Base-by-base conservation (phyloP, 768 basidiomycete genomes). In the Exsudoporus frostii region DNA sequence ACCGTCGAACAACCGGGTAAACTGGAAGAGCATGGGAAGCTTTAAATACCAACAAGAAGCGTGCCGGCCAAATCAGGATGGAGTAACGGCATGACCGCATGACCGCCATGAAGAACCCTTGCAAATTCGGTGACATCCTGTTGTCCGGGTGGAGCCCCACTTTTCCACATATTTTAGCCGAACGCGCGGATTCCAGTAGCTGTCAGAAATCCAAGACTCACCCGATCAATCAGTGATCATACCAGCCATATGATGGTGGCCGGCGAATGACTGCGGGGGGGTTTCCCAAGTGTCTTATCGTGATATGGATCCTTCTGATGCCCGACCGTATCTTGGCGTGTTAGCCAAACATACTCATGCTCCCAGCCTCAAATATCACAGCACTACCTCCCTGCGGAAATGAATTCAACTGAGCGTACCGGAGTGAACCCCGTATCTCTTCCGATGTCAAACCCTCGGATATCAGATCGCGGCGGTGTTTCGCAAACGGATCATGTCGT, bases 11-110 rank as follows among this genome's bases (percentile, higher is more conserved):
- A 36, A 25, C 32, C 33, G 45, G 22, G 27, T 8, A 22, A 32
- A 4, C 10, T 30, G 2, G n/a, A 15, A 11, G 11, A 32, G 0
- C 11, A 40, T 38, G 48, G 33, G 46, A 43, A 43, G 48, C 2
- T 66, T n/a, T 69, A 64, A 34, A 66, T 66, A 66, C 51, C 53
- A 40, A 20, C 45, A 22, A 29, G 10, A 13, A 17, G 8, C 13
- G 17, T 51, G 33, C 45, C 34, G 45, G 41, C 43, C 58, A 40
- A 48, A 50, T 48, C 39, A 32, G 45, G 51, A 29, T 8, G 29
- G n/a, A n/a, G n/a, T n/a, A n/a, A n/a, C n/a, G n/a, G n/a, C n/a
- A n/a, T n/a, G n/a, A n/a, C n/a, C n/a, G n/a, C n/a, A n/a, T n/a
- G n/a, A n/a, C n/a, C n/a, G n/a, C n/a, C n/a, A n/a, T n/a, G n/a